Evolutionary conservation across 1,284 basidiomycete species (phyloP), one percentile per base, ranked within the genome.

Genomic region (Paramarasmius palmivorus): DNA sequence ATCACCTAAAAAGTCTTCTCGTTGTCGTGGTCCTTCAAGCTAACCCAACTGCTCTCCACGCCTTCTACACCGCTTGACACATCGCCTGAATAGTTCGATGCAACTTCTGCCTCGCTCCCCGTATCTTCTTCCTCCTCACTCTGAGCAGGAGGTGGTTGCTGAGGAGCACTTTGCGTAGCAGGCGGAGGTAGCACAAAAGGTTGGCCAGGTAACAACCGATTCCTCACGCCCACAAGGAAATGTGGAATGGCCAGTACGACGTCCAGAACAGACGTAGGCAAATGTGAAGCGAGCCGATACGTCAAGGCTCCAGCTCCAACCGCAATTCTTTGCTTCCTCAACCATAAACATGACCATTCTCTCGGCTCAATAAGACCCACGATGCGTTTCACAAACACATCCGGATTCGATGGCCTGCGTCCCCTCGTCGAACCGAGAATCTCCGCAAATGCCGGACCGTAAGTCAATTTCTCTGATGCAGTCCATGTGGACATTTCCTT

Each of bases 261-360:
- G 60, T 92, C 87, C 37, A 91, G 74, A 40, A 90, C 49, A n/a
- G 77, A 60, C 8, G 79, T 68, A n/a, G 89, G 89, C 41, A 92
- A 78, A 57, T 79, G 73, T 0, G 89, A 88, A 2, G 88, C 88
- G 29, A 83, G 47, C 49, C 74, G 73, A 58, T 90, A 90, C 6
- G 87, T 88, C 39, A 73, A 69, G 8, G 87, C 88, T 67, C 89
- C 89, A 50, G 89, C 85, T 56, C 89, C 90, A 49, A 91, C 71
- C 15, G 82, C 77, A 61, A 89, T 79, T 39, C 86, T 70, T 49
- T 87, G 79, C 1, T 32, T 12, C 29, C 12, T 32, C 29, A 32
- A 32, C 29, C 7, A 32, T 32, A 32, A 6, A 32, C 29, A 32
- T 32, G 6, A 32, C 29, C 12, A n/a, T n/a, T n/a, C n/a, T n/a